Conservation (phyloP, 2,329 filamentous ascomycete species). For the Colletotrichum sublineola region DNA sequence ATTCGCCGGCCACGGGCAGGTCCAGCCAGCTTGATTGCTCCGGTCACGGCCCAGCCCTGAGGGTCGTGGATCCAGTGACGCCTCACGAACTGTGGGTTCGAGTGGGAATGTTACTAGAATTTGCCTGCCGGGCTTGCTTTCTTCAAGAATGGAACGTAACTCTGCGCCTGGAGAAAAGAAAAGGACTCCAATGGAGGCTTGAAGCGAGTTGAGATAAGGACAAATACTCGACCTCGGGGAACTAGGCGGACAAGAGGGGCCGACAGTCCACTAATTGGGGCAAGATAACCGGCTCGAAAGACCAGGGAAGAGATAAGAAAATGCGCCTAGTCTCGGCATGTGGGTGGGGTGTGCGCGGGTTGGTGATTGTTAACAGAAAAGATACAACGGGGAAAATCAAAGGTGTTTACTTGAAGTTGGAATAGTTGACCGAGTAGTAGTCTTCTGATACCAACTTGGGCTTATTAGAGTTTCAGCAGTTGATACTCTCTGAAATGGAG, state of each 20-base stretch:
- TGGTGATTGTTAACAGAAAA: background rate
- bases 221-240: slow-evolving; percentile 20
- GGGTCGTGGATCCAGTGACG: background rate
- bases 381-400: background rate
- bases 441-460: background rate
- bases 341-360: slow-evolving; percentile 26
- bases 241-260: slow-evolving; percentile 7
- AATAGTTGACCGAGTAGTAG: background rate
- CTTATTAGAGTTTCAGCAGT: slow-evolving; percentile 7
- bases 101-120: background rate
- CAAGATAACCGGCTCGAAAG: slow-evolving; percentile 26
- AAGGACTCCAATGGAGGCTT: background rate
- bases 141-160: slow-evolving; percentile 21
- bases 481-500: background rate
- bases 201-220: slow-evolving; percentile 34
- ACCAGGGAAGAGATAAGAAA: slow-evolving; percentile 35
- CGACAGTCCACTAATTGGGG: slow-evolving; percentile 32
- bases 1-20: background rate
- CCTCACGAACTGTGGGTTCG: background rate
- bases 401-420: slow-evolving; percentile 1
- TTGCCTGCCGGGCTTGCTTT: slow-evolving; percentile 3
- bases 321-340: slow-evolving; percentile 24
- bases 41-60: slow-evolving; percentile 32
- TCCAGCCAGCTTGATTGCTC: slow-evolving; percentile 20
- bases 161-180: slow-evolving; percentile 1